Conservation (phyloP, 805 yeast species). For the Candida vaughaniae region DNA sequence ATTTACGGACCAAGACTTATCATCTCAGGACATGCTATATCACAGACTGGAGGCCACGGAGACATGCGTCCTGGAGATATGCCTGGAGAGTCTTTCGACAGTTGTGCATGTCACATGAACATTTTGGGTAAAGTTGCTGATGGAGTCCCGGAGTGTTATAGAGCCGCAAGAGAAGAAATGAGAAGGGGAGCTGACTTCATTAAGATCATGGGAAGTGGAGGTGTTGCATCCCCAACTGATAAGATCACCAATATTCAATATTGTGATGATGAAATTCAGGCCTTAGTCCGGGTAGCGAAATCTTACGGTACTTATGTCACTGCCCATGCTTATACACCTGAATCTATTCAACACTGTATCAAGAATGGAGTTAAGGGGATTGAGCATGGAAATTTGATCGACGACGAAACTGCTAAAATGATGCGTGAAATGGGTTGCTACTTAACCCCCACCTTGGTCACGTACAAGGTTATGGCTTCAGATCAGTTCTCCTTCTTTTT, state of each 20-base stretch:
- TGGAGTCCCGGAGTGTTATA: constrained; percentile 23
- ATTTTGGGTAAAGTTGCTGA: constrained; percentile 22
- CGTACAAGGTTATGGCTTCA: constrained; percentile 27
- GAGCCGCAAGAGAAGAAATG: constrained; percentile 22
- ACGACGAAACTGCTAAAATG: constrained; percentile 22
- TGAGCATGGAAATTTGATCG: constrained; percentile 27
- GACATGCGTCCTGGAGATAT: constrained; percentile 20
- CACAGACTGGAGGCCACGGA: constrained; percentile 30
- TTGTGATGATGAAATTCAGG: constrained; percentile 22
- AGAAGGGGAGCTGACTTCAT: constrained; percentile 24
- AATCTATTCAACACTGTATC: constrained; percentile 20
- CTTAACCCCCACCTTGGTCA: constrained; percentile 25
- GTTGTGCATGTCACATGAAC: constrained; percentile 22
- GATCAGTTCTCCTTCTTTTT: constrained; percentile 21
- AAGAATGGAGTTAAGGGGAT: constrained; percentile 25
- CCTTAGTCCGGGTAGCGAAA: constrained; percentile 23
- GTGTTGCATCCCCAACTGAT: constrained; percentile 28
- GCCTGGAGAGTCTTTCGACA: constrained; percentile 20
- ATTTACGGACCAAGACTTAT: constrained; percentile 24
- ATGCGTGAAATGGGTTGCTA: constrained; percentile 21
- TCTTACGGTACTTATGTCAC: constrained; percentile 25
- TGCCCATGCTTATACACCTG: constrained; percentile 25
- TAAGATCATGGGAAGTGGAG: constrained; percentile 29
- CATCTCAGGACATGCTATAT: constrained; percentile 21
- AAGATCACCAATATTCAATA: constrained; percentile 21